A percentile compares a stretch with the other conserved stretches of the same genome.
Evolutionary conservation across 2,329 filamentous ascomycete species (phyloP).

Genomic region (Ophiognomonia clavigignenti-juglandacearum): DNA sequence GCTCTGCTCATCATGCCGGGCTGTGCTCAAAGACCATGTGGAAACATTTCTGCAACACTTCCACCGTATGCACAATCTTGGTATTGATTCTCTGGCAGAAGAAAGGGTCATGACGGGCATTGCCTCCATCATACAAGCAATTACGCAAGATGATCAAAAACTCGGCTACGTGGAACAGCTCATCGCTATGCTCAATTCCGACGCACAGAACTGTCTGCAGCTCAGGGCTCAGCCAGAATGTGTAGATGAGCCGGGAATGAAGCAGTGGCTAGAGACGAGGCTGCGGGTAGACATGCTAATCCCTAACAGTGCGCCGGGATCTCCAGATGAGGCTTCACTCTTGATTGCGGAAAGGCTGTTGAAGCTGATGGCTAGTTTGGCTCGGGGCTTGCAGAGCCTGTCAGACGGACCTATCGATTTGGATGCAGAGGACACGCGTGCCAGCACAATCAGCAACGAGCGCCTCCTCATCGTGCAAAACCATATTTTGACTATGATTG

Average conservation of each 20-base stretch:
- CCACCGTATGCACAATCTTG: conserved; percentile 48
- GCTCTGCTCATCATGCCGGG: conserved; percentile 71
- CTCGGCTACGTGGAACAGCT: conserved; percentile 52
- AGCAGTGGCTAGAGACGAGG: conserved; percentile 13
- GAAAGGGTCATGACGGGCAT: conserved; percentile 72
- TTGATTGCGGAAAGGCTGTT: conserved; percentile 53
- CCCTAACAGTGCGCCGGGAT: conserved; percentile 13
- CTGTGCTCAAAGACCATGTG: conserved; percentile 62
- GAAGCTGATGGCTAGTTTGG: conserved; percentile 65
- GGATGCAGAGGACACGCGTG: conserved; percentile 36
- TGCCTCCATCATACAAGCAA: conserved; percentile 69
- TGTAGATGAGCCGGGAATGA: conserved; percentile 20
- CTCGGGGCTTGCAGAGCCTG: conserved; percentile 65
- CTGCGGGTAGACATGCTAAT: conserved; percentile 8
- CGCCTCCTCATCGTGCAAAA: conserved; percentile 34
- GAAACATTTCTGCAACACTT: conserved; percentile 64
- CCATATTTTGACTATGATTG: conserved; percentile 42
- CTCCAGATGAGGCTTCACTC: conserved; percentile 38
- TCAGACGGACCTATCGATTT: conserved; percentile 65
- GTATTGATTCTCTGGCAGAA: conserved; percentile 58
- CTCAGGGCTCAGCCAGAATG: conserved; percentile 26
- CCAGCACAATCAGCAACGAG: conserved; percentile 17
- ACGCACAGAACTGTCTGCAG: conserved; percentile 45
- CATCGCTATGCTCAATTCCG: conserved; percentile 55
- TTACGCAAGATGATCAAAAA: conserved; percentile 53